Conservation (phyloP, 306 rosid genomes). For the Adenanthera pavonina region DNA sequence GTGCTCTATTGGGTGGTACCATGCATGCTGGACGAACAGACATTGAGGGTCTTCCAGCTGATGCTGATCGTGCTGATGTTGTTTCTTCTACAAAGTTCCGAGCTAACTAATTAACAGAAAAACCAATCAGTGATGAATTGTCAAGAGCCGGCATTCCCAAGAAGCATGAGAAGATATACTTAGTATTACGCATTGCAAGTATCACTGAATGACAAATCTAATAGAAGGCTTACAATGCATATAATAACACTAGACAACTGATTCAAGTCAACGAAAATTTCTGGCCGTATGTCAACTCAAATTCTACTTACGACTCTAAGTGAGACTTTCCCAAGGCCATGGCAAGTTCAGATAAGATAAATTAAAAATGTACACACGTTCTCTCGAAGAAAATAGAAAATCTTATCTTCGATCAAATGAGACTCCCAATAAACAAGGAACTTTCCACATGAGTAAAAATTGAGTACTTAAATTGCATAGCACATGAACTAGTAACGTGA, state of each 20-base stretch:
- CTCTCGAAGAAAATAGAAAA: background rate
- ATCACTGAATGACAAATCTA: background rate
- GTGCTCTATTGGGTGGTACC: slow-evolving; percentile 52
- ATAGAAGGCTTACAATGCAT: background rate
- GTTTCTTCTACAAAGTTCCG: slow-evolving; percentile 58
- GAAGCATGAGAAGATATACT: background rate
- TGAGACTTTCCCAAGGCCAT: background rate
- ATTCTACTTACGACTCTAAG: background rate
- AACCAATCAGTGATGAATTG: slow-evolving; percentile 34
- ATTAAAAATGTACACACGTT: background rate
- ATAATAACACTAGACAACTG: background rate
- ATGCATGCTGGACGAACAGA: slow-evolving; percentile 53
- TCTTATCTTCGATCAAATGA: background rate
- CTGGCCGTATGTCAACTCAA: background rate
- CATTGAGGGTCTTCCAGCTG: slow-evolving; percentile 57
- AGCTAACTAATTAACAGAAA: slow-evolving; percentile 58
- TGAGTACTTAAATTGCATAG: background rate
- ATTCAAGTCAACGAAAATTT: background rate
- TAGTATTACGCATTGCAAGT: background rate
- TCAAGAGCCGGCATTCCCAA: slow-evolving; percentile 14
- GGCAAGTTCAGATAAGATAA: background rate
- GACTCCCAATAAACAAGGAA: background rate
- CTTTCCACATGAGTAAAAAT: background rate
- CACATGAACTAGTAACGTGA: background rate
- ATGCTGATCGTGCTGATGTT: slow-evolving; percentile 52